Conservation (phyloP, 2,329 filamentous ascomycete species). For the Cryphonectria radicalis region DNA sequence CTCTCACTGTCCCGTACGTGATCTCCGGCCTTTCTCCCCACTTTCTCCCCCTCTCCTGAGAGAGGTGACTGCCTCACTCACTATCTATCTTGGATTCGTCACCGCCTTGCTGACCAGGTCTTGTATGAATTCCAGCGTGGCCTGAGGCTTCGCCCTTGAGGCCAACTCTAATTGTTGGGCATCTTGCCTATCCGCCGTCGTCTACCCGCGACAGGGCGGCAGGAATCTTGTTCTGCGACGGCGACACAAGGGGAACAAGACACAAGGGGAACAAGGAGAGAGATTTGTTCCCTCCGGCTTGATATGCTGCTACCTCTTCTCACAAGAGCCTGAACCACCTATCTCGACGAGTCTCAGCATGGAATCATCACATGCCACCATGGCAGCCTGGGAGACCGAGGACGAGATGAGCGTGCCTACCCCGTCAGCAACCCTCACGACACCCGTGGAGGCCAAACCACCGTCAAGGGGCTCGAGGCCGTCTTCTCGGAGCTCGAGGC, state of each 20-base stretch:
- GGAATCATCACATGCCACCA: slow-evolving; percentile 38
- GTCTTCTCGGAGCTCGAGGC: slow-evolving; percentile 65
- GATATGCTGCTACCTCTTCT: not conserved
- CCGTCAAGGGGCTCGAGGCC: slow-evolving; percentile 63
- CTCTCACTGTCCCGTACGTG: not conserved
- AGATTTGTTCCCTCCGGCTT: not conserved
- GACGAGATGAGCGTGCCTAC: slow-evolving; percentile 63
- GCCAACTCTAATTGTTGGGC: not conserved
- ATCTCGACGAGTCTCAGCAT: not conserved
- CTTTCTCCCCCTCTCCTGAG: not conserved
- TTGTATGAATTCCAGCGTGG: not conserved
- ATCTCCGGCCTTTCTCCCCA: not conserved
- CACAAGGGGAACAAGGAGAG: too few relatives aligned
- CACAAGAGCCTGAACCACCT: not conserved
- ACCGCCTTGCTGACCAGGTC: not conserved
- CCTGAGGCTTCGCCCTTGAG: not conserved
- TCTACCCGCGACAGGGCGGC: not conserved
- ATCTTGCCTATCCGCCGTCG: not conserved
- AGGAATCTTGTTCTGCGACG: not conserved
- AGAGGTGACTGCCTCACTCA: not conserved
- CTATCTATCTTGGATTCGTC: not conserved
- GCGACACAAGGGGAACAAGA: not conserved
- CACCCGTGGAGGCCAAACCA: slow-evolving; percentile 63
- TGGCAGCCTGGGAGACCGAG: slow-evolving; percentile 66
- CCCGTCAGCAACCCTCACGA: slow-evolving; percentile 63